Conservation (phyloP, 2,329 filamentous ascomycete species). For the Metarhizium album region DNA sequence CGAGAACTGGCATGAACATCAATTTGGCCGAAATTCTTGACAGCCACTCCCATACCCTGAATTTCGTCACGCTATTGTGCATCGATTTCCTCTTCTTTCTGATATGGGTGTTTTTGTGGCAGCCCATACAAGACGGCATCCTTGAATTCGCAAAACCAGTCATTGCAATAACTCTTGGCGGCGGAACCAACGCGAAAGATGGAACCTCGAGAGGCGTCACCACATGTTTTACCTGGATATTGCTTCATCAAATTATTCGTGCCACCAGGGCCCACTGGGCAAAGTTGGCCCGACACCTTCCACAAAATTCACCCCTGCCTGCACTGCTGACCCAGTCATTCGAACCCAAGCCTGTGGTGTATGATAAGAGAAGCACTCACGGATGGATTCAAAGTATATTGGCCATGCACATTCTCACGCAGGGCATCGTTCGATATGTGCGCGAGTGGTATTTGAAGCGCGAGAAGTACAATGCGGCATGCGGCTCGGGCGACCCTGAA, state of each 20-base stretch:
- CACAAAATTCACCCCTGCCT: conserved; percentile 34
- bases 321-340: conserved; percentile 36
- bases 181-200: conserved; percentile 59
- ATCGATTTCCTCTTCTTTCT: conserved; percentile 76
- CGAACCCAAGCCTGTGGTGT: conserved; percentile 28
- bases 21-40: conserved; percentile 89
- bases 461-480: conserved; percentile 42
- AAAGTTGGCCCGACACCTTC: conserved; percentile 33
- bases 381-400: conserved; percentile 58
- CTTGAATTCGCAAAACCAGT: conserved; percentile 87
- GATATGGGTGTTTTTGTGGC: conserved; percentile 81
- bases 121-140: conserved; percentile 75
- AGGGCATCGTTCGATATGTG: conserved; percentile 61
- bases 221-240: conserved; percentile 59
- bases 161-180: conserved; percentile 82
- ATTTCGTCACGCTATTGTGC: conserved; percentile 70
- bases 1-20: conserved; percentile 65
- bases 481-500: conserved; percentile 49
- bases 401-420: conserved; percentile 65
- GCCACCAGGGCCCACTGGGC: conserved; percentile 39
- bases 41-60: conserved; percentile 74
- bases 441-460: conserved; percentile 56
- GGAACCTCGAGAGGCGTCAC: conserved; percentile 62
- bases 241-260: conserved; percentile 41
- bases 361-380: conserved; percentile 49